These are phyloP conservation scores for Macrolepiota fuliginosa DNA, from an alignment of 768 basidiomycete species.

Conservation along the genomic window DNA sequence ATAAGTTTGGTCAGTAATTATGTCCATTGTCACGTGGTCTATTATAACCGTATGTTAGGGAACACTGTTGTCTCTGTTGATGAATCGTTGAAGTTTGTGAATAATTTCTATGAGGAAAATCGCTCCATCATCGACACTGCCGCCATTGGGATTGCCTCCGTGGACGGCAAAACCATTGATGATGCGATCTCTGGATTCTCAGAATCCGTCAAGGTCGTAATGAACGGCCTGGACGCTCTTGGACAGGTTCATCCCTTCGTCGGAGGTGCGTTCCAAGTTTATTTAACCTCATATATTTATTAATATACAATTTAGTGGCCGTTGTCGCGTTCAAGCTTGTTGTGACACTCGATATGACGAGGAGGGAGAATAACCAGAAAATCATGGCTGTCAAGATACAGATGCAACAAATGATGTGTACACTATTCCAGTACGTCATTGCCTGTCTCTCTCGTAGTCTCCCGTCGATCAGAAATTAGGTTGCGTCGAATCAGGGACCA, in stretches of 20 bases:
- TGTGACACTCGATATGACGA: conserved; percentile 43
- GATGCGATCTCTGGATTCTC: conserved; percentile 23
- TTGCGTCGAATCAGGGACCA: conserved; percentile 27
- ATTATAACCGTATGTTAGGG: neutral
- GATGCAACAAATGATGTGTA: conserved; percentile 49
- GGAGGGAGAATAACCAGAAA: conserved; percentile 52
- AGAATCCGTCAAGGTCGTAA: conserved; percentile 25
- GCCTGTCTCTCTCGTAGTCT: conserved; percentile 1
- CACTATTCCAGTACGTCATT: conserved; percentile 39
- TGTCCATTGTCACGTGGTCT: neutral
- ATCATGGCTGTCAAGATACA: conserved; percentile 42
- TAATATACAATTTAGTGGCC: conserved; percentile 29
- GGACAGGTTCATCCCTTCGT: conserved; percentile 35
- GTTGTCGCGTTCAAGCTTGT: conserved; percentile 50
- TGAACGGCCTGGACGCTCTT: conserved; percentile 32
- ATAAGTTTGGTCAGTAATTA: neutral
- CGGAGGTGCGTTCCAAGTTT: conserved; percentile 23
- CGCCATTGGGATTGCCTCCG: conserved; percentile 12
- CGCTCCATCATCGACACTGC: neutral
- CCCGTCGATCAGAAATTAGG: conserved; percentile 17
- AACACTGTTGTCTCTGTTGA: neutral
- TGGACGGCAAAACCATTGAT: conserved; percentile 21
- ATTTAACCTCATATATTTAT: neutral
- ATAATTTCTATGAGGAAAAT: conserved; percentile 23
- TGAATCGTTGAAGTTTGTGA: conserved; percentile 5